phyloP scores from a whole-genome alignment of 257 asterid genomes.

The Salvia miltiorrhiza region DNA sequence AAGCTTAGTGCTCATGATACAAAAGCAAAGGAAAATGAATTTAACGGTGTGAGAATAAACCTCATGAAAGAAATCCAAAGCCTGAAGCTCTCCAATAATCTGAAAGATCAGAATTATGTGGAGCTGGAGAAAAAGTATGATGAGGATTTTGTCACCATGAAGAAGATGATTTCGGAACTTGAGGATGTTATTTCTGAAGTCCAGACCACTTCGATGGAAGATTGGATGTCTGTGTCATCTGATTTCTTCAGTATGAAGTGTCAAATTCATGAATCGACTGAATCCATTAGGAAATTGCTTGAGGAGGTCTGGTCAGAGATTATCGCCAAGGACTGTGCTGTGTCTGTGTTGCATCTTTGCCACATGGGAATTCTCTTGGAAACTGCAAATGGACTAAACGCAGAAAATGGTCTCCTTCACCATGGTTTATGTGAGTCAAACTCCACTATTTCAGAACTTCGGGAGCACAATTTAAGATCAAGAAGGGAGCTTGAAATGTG shows the following conservation, averaged over 20 bases:
- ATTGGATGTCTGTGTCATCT: constrained; percentile 41
- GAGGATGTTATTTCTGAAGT: constrained; percentile 57
- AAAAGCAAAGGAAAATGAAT: constrained; percentile 47
- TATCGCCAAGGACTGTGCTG: constrained; percentile 76
- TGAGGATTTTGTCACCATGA: constrained; percentile 50
- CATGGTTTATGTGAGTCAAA: constrained; percentile 77
- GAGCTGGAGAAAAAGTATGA: constrained; percentile 46
- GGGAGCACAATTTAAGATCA: constrained; percentile 64
- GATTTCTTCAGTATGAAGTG: constrained; percentile 50
- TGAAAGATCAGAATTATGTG: constrained; percentile 48
- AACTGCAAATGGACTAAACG: constrained; percentile 73
- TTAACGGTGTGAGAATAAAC: constrained; percentile 38
- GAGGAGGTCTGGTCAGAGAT: constrained; percentile 96
- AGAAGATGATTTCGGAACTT: constrained; percentile 48
- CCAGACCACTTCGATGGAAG: constrained; percentile 43
- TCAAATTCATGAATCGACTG: constrained; percentile 50
- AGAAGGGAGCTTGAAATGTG: constrained; percentile 81
- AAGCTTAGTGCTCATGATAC: constrained; percentile 55
- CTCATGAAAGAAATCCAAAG: constrained; percentile 50
- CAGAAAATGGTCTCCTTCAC: constrained; percentile 83
- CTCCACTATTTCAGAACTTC: constrained; percentile 61
- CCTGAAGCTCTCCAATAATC: constrained; percentile 48
- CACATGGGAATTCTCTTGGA: constrained; percentile 88
- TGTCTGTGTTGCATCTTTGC: constrained; percentile 86
- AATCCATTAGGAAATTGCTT: constrained; percentile 50